Base-by-base conservation (phyloP, 768 basidiomycete species). In the Boletus bicolor region DNA sequence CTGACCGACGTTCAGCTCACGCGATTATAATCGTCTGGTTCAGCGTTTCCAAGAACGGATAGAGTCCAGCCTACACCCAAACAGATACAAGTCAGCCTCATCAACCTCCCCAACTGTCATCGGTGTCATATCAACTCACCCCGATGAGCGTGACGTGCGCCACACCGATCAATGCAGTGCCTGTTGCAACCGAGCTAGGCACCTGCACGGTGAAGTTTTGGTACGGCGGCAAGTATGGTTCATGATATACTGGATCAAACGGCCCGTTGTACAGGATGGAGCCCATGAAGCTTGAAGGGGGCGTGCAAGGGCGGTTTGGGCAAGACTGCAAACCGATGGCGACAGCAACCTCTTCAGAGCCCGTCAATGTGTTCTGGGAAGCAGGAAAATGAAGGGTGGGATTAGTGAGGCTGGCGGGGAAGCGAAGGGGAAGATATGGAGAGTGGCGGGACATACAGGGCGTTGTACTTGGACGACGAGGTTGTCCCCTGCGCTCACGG, bases 381-480 rank as follows among this genome's bases (percentile, higher is more conserved):
- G 10, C 17, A 49, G 35, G 7, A 3, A 38, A 15, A 42, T 1
- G 30, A 21, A 32, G 7, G 1, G 19, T 0, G 10, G 38, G 34
- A 42, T 62, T 14, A 48, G 24, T 17, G 4, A 43, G 21, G 6
- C 14, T 44, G 7, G 21, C 14, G 17, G 39, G 36, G 5, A 11
- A 7, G 34, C 10, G 24, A 30, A 3, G 30, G 26, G 17, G 6
- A 8, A 56, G 24, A 24, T 4, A n/a, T 3, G 1, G 5, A 3
- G 26, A 7, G 4, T 2, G 26, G 38, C 5, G 17, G 4, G 9
- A 70, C 79, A 19, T 64, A 83, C 82, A 5, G 79, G 79, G 50
- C 73, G 72, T 53, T 78, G 77, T 7, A 84, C 62, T 57, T 80
- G 76, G 4, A 83, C 76, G 4, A 65, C 74, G 34, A 83, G 39